These are phyloP conservation scores for Aquilaria agallochum DNA, from an alignment of 441 rosid species.

Conservation along the genomic window DNA sequence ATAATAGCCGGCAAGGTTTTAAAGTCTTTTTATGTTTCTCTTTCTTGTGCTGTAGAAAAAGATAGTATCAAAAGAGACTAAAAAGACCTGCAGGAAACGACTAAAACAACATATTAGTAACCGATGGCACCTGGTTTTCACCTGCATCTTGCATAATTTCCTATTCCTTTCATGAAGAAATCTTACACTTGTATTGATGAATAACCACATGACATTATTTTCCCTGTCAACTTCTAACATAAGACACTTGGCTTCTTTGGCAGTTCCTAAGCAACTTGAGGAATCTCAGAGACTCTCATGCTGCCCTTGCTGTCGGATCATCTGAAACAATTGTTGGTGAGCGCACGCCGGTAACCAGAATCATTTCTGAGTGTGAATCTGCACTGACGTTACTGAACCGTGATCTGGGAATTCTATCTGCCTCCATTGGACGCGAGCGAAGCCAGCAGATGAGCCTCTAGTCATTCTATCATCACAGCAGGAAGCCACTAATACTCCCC, in stretches of 20 bases:
- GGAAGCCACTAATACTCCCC: background rate
- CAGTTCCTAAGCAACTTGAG: constrained; percentile 96
- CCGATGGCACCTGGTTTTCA: background rate
- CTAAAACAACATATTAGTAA: too few relatives aligned
- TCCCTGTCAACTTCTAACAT: too few relatives aligned
- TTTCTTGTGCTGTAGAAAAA: too few relatives aligned
- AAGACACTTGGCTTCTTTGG: constrained; percentile 14
- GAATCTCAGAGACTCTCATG: constrained; percentile 91
- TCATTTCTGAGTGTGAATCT: constrained; percentile 90
- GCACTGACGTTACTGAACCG: constrained; percentile 82
- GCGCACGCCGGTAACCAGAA: constrained; percentile 81
- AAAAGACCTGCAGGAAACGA: too few relatives aligned
- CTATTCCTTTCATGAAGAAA: background rate
- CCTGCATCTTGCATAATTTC: background rate
- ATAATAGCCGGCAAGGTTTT: too few relatives aligned
- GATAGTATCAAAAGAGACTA: too few relatives aligned
- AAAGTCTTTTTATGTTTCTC: too few relatives aligned
- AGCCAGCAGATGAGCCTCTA: constrained; percentile 39
- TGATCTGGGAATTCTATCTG: constrained; percentile 84
- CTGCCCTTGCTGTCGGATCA: constrained; percentile 88
- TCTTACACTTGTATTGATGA: too few relatives aligned
- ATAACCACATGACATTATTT: too few relatives aligned
- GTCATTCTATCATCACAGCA: constrained; percentile 4
- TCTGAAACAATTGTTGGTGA: constrained; percentile 80
- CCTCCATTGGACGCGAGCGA: constrained; percentile 80